A percentile compares a stretch with the other conserved stretches of the same genome.
Evolutionary conservation across 495 filamentous ascomycete species (phyloP).

Genomic region (Podospora conica): DNA sequence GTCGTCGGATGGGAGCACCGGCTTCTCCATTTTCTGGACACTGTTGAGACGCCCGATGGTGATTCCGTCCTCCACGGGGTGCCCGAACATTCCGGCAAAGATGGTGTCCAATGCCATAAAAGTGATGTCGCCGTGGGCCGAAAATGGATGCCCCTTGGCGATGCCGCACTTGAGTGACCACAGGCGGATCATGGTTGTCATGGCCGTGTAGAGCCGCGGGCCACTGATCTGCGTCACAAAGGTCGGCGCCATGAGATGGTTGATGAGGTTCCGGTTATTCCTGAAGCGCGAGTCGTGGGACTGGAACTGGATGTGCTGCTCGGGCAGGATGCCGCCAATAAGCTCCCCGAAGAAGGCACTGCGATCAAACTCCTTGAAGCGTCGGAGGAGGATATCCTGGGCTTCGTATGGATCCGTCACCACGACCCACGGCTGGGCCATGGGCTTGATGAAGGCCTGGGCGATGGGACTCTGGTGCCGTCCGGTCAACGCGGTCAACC

Average conservation of each 20-base stretch:
- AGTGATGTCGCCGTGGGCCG: conserved; percentile 31
- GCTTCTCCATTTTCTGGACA: conserved; percentile 2
- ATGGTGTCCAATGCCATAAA: conserved; percentile 33
- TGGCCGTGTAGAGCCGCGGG: conserved; percentile 26
- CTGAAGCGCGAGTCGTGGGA: conserved; percentile 27
- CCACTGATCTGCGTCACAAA: conserved; percentile 34
- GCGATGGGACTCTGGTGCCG: conserved; percentile 31
- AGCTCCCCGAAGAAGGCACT: conserved; percentile 20
- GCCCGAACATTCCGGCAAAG: conserved; percentile 28
- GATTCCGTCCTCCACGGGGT: conserved; percentile 16
- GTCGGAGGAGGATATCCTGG: conserved; percentile 36
- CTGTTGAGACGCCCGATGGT: conserved; percentile 11
- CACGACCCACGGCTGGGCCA: conserved; percentile 31
- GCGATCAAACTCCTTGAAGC: conserved; percentile 38
- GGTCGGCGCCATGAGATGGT: conserved; percentile 34
- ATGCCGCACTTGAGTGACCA: conserved; percentile 31
- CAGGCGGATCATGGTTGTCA: conserved; percentile 25
- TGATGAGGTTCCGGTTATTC: conserved; percentile 28
- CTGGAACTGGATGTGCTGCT: conserved; percentile 27
- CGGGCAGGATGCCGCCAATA: conserved; percentile 25
- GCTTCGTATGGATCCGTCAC: conserved; percentile 36
- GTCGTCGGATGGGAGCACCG: neutral
- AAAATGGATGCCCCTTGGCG: conserved; percentile 31
- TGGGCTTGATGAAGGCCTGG: conserved; percentile 36
- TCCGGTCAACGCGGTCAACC: conserved; percentile 18